Evolutionary conservation across 202 grass and related monocot genomes (phyloP).

Genomic region (Elaeis oleifera): DNA sequence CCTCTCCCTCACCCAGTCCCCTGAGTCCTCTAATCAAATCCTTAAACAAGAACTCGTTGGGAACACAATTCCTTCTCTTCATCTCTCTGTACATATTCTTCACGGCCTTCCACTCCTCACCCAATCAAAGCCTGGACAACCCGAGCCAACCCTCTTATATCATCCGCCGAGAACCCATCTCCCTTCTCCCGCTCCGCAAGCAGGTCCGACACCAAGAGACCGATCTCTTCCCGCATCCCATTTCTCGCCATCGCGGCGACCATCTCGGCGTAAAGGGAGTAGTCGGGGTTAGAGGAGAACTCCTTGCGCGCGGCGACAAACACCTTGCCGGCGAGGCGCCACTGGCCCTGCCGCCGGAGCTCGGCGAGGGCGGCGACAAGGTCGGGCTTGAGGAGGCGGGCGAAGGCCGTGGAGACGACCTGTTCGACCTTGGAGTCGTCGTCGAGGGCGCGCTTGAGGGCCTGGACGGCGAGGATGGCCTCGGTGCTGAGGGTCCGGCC

Average conservation of each 20-base stretch:
- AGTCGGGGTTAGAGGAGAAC: conserved; percentile 55
- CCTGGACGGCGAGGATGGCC: neutral
- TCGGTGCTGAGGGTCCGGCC: conserved; percentile 73
- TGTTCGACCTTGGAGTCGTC: too few relatives aligned
- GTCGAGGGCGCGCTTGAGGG: too few relatives aligned
- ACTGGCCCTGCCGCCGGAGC: conserved; percentile 76
- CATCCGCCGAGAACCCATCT: conserved; percentile 34
- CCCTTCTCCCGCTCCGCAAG: conserved; percentile 55
- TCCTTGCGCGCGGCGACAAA: conserved; percentile 56
- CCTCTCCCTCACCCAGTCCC: conserved; percentile 49
- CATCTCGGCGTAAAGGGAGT: conserved; percentile 66
- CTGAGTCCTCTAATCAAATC: conserved; percentile 46
- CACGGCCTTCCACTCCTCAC: conserved; percentile 22
- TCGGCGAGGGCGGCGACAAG: conserved; percentile 62
- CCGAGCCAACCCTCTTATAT: conserved; percentile 54
- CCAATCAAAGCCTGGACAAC: conserved; percentile 62
- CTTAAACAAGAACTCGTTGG: conserved; percentile 57
- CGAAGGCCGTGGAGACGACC: conserved; percentile 12
- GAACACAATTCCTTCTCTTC: conserved; percentile 34
- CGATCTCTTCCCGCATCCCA: conserved; percentile 22
- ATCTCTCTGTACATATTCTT: conserved; percentile 48
- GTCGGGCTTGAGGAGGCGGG: conserved; percentile 66
- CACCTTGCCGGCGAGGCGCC: conserved; percentile 50
- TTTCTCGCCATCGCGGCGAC: conserved; percentile 36
- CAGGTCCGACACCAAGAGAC: conserved; percentile 59